These are phyloP conservation scores for Claviceps capensis DNA, from an alignment of 2,329 filamentous ascomycete genomes.

Conservation along the genomic window DNA sequence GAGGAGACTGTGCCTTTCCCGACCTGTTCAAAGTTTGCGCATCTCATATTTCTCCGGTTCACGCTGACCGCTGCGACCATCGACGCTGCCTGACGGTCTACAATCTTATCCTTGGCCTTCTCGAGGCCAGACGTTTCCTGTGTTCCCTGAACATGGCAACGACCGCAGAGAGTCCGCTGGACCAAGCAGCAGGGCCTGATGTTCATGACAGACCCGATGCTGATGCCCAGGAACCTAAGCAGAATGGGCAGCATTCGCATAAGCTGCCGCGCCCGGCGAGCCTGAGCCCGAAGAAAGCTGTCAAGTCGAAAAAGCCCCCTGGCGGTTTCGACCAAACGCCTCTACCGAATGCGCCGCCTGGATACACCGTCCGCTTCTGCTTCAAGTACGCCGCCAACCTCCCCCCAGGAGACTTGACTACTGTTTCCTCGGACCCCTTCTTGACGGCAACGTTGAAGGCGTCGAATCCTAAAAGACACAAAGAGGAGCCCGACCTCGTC, in stretches of 20 bases:
- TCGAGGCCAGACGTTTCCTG: background rate
- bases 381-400: constrained; percentile 73
- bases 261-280: background rate
- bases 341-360: constrained; percentile 57
- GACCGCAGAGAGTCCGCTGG: background rate
- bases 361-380: constrained; percentile 74
- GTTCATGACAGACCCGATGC: background rate
- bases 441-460: constrained; percentile 63
- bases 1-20: too few species aligned
- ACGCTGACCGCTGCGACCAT: background rate
- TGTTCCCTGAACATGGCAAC: background rate
- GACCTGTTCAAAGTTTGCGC: too few species aligned
- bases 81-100: too few species aligned
- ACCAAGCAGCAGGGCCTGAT: background rate
- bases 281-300: constrained; percentile 12
- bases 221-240: background rate
- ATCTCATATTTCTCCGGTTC: too few species aligned
- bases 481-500: constrained; percentile 65
- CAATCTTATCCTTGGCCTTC: background rate
- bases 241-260: background rate
- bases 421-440: constrained; percentile 72
- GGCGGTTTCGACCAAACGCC: constrained; percentile 74
- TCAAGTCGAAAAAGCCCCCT: constrained; percentile 34
- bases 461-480: constrained; percentile 59
- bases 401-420: constrained; percentile 66